These are phyloP conservation scores for Eucalyptus dawsonii DNA, from an alignment of 345 rosid species.

Conservation along the genomic window DNA sequence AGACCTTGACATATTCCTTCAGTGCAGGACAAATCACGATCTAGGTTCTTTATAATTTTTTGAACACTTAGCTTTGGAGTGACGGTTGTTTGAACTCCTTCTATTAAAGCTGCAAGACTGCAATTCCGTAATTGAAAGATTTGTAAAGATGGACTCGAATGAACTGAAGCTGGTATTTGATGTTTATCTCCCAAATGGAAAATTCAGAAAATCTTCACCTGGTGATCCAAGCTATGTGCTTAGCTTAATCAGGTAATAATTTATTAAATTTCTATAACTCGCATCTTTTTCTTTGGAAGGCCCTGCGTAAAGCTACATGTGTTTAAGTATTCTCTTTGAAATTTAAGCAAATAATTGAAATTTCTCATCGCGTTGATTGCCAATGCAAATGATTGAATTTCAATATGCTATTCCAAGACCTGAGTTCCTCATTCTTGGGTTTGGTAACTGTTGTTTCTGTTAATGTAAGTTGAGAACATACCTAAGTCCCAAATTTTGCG, in stretches of 20 bases:
- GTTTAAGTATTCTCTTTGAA: background rate
- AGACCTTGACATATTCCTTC: too few relatives aligned
- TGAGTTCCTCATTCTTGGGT: background rate
- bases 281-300: background rate
- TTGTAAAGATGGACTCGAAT: constrained; percentile 26
- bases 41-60: too few relatives aligned
- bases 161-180: constrained; percentile 39
- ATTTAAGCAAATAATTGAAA: background rate
- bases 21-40: too few relatives aligned
- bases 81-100: too few relatives aligned
- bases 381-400: background rate
- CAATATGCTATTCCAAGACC: background rate
- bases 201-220: constrained; percentile 76
- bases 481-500: background rate
- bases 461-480: background rate
- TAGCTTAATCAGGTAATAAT: constrained; percentile 37
- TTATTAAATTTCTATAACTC: background rate
- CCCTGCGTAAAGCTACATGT: background rate
- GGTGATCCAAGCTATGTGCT: constrained; percentile 57
- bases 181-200: constrained; percentile 69
- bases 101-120: background rate
- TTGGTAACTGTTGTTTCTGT: background rate
- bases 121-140: constrained; percentile 6
- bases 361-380: background rate
- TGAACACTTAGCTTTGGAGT: too few relatives aligned